A percentile compares a stretch with the other conserved stretches of the same genome.
Conservation (phyloP, 2,329 filamentous ascomycete genomes). For the Botrytis tulipae region DNA sequence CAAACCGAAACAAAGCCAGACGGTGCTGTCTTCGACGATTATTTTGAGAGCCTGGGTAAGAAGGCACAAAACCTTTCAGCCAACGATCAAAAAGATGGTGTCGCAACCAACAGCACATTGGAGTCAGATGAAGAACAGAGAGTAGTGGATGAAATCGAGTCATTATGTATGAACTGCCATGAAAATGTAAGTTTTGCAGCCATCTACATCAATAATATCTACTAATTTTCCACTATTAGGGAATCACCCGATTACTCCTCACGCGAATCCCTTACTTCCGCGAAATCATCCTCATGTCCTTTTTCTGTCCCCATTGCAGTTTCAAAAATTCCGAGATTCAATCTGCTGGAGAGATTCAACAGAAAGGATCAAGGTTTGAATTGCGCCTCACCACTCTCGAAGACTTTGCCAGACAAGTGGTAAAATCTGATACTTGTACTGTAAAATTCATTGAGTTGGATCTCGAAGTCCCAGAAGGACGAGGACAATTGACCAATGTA, state of each 20-base stretch:
- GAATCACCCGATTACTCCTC: constrained; percentile 79
- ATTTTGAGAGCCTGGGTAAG: constrained; percentile 62
- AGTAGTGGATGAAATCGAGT: constrained; percentile 69
- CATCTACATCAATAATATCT: background rate
- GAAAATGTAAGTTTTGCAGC: constrained; percentile 56
- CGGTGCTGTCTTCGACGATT: constrained; percentile 49
- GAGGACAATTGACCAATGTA: constrained; percentile 89
- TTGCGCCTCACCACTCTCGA: constrained; percentile 69
- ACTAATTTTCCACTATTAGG: constrained; percentile 49
- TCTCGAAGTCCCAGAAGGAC: constrained; percentile 86
- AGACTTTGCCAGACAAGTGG: constrained; percentile 82
- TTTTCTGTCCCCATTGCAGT: constrained; percentile 84
- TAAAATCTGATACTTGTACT: constrained; percentile 85
- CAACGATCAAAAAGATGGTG: constrained; percentile 31
- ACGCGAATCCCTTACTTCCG: constrained; percentile 96
- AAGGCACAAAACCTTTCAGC: constrained; percentile 55
- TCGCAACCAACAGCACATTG: constrained; percentile 29
- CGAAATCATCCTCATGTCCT: constrained; percentile 97
- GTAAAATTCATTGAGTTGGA: constrained; percentile 90
- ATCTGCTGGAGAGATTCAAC: constrained; percentile 86
- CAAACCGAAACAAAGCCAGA: constrained; percentile 42
- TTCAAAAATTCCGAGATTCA: constrained; percentile 94
- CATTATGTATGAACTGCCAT: constrained; percentile 83
- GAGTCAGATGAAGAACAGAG: constrained; percentile 48
- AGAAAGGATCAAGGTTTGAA: constrained; percentile 80